Evolutionary conservation across 2,329 filamentous ascomycete genomes (phyloP), one percentile per base, ranked within the genome.

Genomic region (Sarocladium brachiariae): DNA sequence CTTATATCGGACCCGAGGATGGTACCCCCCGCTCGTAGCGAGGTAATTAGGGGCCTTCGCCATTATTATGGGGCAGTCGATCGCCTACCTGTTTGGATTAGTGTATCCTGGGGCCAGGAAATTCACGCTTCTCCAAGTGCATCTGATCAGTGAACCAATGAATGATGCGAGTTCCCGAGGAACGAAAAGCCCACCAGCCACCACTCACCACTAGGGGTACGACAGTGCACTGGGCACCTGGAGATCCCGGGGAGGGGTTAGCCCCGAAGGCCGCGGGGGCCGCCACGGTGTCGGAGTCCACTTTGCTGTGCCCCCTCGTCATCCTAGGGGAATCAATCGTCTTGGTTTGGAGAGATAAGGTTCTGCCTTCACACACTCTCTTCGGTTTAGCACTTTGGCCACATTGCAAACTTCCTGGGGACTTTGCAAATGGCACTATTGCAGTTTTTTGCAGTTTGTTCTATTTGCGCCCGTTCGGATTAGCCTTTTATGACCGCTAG

Each of bases 21-120:
- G 23, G 27, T 27, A 8, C 21, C 39, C 39, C 37, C 5, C 13
- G 21, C 23, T 23, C 21, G 14, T 43, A 43, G 23, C 23, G 39
- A 25, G 39, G 23, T 19, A 23, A 23, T 13, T 21, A 19, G n/a
- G 39, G 7, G 9, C 7, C 14, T n/a, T n/a, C n/a, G n/a, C n/a
- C 39, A 16, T 19, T 5, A 10, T 16, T 23, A 19, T 10, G 37
- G 37, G 39, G 25, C 39, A 13, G 25, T 43, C 39, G 39, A 43
- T 43, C 39, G 39, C 39, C 39, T 43, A 43, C 27, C 39, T 43
- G 39, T 19, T 19, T 23, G n/a, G 21, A 16, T 43, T 43, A 43
- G 39, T 14, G 39, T n/a, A 19, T 27, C 39, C 21, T 43, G 9
- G 14, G 21, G 8, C 19, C 11, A 43, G 5, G 13, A 9, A 18